Conservation (phyloP, 73 alveolate genomes). For the Paramecium biaurelia region DNA sequence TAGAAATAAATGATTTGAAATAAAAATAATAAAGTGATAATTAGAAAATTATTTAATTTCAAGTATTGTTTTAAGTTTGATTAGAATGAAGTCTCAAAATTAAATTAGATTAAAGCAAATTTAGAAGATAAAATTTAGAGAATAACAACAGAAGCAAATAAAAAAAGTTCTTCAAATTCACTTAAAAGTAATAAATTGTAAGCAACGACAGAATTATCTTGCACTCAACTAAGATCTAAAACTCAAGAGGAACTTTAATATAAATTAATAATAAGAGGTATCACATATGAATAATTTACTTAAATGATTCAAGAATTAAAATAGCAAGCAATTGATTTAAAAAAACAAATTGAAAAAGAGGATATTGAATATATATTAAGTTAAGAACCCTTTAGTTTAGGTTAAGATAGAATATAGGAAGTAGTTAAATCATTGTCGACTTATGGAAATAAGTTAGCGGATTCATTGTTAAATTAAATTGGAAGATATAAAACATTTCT, state of each 20-base stretch:
- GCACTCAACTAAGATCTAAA: not conserved
- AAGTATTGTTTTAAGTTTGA: not conserved
- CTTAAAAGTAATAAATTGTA: not conserved
- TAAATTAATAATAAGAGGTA: conserved; percentile 25
- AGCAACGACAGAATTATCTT: not conserved
- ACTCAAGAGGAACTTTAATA: conserved; percentile 15
- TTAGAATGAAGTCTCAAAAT: not conserved
- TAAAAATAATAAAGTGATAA: not conserved
- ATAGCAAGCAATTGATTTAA: not conserved
- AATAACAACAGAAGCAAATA: not conserved
- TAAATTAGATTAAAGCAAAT: not conserved
- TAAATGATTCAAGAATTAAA: conserved; percentile 1
- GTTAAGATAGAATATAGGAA: not conserved
- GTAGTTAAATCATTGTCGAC: not conserved
- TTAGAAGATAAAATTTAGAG: not conserved
- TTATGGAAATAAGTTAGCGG: conserved; percentile 8
- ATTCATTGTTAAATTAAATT: not conserved
- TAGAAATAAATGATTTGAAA: not conserved
- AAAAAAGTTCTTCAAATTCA: conserved; percentile 23
- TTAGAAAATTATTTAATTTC: not conserved
- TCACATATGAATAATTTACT: not conserved
- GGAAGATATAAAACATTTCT: conserved; percentile 26
- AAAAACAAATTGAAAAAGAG: not conserved
- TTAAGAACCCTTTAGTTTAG: not conserved
- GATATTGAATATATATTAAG: not conserved